These are phyloP conservation scores for Lyophyllum shimeji DNA, from an alignment of 768 basidiomycete species.

Conservation along the genomic window DNA sequence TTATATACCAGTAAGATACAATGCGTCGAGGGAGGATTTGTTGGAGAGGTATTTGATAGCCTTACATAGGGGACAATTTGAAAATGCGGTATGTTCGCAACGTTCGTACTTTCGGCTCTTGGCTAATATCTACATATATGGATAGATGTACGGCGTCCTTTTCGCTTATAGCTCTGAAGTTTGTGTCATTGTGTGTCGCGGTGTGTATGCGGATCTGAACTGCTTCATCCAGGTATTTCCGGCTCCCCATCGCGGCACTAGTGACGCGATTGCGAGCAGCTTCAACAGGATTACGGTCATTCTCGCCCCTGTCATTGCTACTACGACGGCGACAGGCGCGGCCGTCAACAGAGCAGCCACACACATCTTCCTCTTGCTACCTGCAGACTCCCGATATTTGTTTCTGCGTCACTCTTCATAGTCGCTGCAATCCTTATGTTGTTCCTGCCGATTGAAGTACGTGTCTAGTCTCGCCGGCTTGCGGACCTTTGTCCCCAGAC, in stretches of 20 bases:
- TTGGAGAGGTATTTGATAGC: no score
- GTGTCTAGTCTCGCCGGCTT: not conserved
- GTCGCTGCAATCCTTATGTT: slow-evolving; percentile 38
- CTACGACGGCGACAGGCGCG: slow-evolving; percentile 30
- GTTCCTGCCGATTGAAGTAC: slow-evolving; percentile 49
- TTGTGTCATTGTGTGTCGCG: not conserved
- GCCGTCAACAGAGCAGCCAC: slow-evolving; percentile 26
- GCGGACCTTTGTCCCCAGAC: slow-evolving; percentile 19
- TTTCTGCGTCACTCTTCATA: slow-evolving; percentile 46
- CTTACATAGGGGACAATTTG: no score
- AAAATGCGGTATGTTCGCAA: slow-evolving; percentile 34
- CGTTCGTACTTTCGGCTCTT: not conserved
- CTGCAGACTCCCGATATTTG: slow-evolving; percentile 46
- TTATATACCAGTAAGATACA: no score
- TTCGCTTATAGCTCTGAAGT: slow-evolving; percentile 61
- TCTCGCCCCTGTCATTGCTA: slow-evolving; percentile 46
- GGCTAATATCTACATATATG: slow-evolving; percentile 1
- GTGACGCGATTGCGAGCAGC: slow-evolving; percentile 47
- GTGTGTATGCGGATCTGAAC: not conserved
- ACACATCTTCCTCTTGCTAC: slow-evolving; percentile 16
- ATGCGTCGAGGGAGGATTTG: no score
- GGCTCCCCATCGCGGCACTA: slow-evolving; percentile 54
- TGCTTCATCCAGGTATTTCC: slow-evolving; percentile 40
- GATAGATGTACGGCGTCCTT: slow-evolving; percentile 48
- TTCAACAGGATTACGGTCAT: slow-evolving; percentile 50